Conservation (phyloP, 805 yeast genomes). For the Saccharomycopsis babjevae region DNA sequence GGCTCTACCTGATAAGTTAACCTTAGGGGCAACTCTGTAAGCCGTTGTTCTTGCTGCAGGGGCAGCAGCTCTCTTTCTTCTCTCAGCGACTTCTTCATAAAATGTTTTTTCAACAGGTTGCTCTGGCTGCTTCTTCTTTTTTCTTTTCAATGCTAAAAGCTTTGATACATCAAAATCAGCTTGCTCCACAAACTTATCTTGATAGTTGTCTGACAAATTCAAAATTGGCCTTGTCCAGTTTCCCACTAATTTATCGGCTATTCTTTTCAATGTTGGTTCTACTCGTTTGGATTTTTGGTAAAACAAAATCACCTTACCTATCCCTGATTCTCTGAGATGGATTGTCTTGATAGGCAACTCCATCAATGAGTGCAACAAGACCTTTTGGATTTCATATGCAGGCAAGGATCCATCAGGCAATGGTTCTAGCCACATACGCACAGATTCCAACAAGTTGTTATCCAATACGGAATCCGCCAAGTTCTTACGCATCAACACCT, state of each 20-base stretch:
- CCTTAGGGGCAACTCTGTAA: slow-evolving; percentile 82
- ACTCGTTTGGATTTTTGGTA: slow-evolving; percentile 87
- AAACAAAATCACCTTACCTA: slow-evolving; percentile 88
- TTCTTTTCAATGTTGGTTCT: slow-evolving; percentile 74
- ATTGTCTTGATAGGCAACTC: slow-evolving; percentile 89
- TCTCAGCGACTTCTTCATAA: slow-evolving; percentile 82
- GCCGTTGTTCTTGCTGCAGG: slow-evolving; percentile 87
- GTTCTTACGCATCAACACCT: slow-evolving; percentile 67
- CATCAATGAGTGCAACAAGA: slow-evolving; percentile 61
- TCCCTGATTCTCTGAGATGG: slow-evolving; percentile 87
- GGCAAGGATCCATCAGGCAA: slow-evolving; percentile 96
- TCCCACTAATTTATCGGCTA: slow-evolving; percentile 84
- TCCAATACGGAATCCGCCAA: slow-evolving; percentile 89
- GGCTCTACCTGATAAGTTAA: slow-evolving; percentile 36
- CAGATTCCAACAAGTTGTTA: slow-evolving; percentile 85
- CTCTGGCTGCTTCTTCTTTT: slow-evolving; percentile 23
- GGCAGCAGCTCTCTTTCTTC: slow-evolving; percentile 91
- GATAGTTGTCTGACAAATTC: slow-evolving; percentile 89
- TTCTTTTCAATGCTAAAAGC: slow-evolving; percentile 18
- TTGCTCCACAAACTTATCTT: slow-evolving; percentile 68
- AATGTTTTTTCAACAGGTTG: slow-evolving; percentile 39
- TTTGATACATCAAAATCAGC: slow-evolving; percentile 51
- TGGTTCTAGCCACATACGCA: slow-evolving; percentile 96
- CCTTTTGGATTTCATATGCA: slow-evolving; percentile 92
- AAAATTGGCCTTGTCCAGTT: slow-evolving; percentile 98